phyloP scores from a whole-genome alignment of 202 grass and related monocot genomes.

The Cymbopogon flexuosus region DNA sequence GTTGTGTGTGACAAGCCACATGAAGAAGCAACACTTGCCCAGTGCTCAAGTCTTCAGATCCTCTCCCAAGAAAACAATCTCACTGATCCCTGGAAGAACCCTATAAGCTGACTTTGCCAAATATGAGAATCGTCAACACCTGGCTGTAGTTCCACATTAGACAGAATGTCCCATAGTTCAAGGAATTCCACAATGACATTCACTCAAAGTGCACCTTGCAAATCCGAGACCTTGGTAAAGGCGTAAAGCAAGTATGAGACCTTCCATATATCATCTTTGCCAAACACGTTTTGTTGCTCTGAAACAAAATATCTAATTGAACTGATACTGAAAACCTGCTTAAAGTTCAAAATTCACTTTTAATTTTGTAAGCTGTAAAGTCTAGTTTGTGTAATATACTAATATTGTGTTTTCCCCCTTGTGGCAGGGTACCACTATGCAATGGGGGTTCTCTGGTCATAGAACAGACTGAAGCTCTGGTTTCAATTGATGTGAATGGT shows the following conservation, averaged over 20 bases:
- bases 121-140: neutral
- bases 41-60: too few relatives aligned
- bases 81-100: too few relatives aligned
- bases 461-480: slow-evolving; percentile 93
- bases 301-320: neutral
- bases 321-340: neutral
- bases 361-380: neutral
- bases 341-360: neutral
- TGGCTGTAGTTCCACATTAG: neutral
- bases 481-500: slow-evolving; percentile 96
- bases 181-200: neutral
- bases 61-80: too few relatives aligned
- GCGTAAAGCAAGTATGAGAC: too few relatives aligned
- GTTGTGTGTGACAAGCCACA: too few relatives aligned
- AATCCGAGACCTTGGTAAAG: neutral
- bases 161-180: neutral
- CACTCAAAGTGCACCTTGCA: neutral
- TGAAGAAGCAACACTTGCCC: too few relatives aligned
- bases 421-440: slow-evolving; percentile 64
- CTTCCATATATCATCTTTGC: too few relatives aligned
- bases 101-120: neutral
- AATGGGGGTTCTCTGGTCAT: slow-evolving; percentile 92
- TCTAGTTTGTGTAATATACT: neutral
- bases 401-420: slow-evolving; percentile 28
- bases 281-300: neutral